Base-by-base conservation (phyloP, 306 rosid genomes). In the Cicer arietinum region DNA sequence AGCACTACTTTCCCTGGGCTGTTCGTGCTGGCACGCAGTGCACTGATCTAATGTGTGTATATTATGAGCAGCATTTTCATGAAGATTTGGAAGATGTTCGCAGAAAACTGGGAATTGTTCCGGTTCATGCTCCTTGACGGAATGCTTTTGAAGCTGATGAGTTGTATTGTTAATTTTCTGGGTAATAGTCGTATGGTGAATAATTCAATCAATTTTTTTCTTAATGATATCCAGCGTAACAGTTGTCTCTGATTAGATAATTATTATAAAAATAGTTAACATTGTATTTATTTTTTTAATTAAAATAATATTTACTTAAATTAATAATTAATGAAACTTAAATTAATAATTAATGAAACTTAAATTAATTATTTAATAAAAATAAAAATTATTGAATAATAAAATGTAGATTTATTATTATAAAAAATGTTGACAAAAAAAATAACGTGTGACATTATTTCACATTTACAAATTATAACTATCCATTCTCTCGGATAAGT, bases 1-100 rank as follows among this genome's bases (percentile, higher is more conserved):
- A 84, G 80, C 93, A 90, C 71, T 94, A 92, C 87, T 84, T 94
- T 48, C 96, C 96, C 5, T 90, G 99, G 97, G 96, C 99, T 47
- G 17, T 84, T 73, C 89, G 72, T 63, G 99, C 97, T 61, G 96
- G 99, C 59, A 72, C 84, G 79, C 90, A 73, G 40, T 86, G 89
- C 85, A 87, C 90, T 9, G 99, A 94, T 86, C 95, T 94, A 77
- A 89, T 89, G 95, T 89, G 92, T 52, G 76, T 94, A 11, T 92
- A 92, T 64, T 92, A 89, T 82, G 99, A 94, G 87, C 88, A 25
- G 22, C 93, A 94, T 77, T 91, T 94, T 71, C 80, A 90, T 25
- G 95, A 90, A 86, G 95, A 90, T 75, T 83, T 94, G 79, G 95
- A 89, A 41, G 93, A 87, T 56, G 88, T 91, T 75, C 80, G 97